These are phyloP conservation scores for Leccinum variicolor DNA, from an alignment of 768 basidiomycete species.

Conservation along the genomic window DNA sequence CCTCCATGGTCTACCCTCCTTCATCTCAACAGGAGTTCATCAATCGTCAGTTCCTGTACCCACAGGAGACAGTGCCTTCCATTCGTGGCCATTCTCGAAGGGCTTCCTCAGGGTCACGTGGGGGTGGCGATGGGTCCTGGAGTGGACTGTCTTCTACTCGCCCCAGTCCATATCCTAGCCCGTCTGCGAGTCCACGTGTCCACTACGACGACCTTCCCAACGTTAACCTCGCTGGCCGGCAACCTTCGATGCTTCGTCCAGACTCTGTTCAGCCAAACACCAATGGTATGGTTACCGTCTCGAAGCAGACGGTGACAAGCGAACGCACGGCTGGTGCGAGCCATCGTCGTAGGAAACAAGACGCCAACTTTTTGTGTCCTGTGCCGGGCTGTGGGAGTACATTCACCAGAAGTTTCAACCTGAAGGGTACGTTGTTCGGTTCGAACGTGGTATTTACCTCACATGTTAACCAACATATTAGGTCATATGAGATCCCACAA, in stretches of 20 bases:
- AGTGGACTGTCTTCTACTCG: constrained; percentile 38
- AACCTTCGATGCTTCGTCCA: constrained; percentile 23
- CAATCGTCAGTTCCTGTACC: constrained; percentile 41
- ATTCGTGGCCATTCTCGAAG: constrained; percentile 43
- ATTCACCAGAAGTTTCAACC: constrained; percentile 90
- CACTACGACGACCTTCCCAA: constrained; percentile 49
- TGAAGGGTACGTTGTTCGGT: constrained; percentile 60
- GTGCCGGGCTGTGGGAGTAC: constrained; percentile 83
- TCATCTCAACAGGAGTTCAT: constrained; percentile 43
- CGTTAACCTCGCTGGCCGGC: constrained; percentile 23
- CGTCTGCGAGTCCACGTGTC: constrained; percentile 60
- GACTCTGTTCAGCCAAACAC: constrained; percentile 9
- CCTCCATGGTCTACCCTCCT: constrained; percentile 30
- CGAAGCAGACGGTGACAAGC: constrained; percentile 87
- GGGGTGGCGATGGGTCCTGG: constrained; percentile 29
- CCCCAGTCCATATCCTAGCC: constrained; percentile 64
- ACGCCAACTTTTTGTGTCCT: constrained; percentile 82
- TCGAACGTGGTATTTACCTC: constrained; percentile 9
- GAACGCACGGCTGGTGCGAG: constrained; percentile 86
- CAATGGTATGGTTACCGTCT: constrained; percentile 27
- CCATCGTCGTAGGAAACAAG: constrained; percentile 80
- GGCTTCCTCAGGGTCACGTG: constrained; percentile 39
- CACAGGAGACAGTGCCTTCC: constrained; percentile 34
- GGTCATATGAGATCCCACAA: constrained; percentile 95
- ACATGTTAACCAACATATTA: constrained; percentile 26